A percentile compares a stretch with the other conserved stretches of the same genome.
Conservation (phyloP, 2,329 filamentous ascomycete species). For the Macroventuria anomochaeta region DNA sequence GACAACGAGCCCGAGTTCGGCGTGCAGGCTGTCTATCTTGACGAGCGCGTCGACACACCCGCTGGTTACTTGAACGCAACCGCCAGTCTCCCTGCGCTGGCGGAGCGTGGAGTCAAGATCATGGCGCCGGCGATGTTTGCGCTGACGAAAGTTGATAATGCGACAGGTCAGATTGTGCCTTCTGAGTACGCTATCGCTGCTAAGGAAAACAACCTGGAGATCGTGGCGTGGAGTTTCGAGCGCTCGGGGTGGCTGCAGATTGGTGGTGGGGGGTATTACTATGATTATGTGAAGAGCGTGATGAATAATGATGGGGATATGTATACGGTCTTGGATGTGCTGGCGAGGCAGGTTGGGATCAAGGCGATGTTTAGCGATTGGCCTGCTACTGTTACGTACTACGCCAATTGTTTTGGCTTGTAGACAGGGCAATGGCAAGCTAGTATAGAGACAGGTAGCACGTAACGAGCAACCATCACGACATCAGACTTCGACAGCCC, state of each 20-base stretch:
- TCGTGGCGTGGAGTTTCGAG: slow-evolving; percentile 74
- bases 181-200: slow-evolving; percentile 68
- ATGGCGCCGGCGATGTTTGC: slow-evolving; percentile 69
- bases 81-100: slow-evolving; percentile 63
- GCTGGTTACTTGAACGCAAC: slow-evolving; percentile 62
- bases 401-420: slow-evolving; percentile 71
- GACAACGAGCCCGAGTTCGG: slow-evolving; percentile 66
- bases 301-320: slow-evolving; percentile 68
- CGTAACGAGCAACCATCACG: not conserved
- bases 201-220: slow-evolving; percentile 66
- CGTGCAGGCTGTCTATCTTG: slow-evolving; percentile 68
- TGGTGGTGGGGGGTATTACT: slow-evolving; percentile 53
- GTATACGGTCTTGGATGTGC: slow-evolving; percentile 69
- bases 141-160: slow-evolving; percentile 59
- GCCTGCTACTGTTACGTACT: slow-evolving; percentile 72
- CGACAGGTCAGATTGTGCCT: slow-evolving; percentile 64
- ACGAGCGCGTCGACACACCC: slow-evolving; percentile 62
- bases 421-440: slow-evolving; percentile 8
- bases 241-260: slow-evolving; percentile 66
- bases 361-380: slow-evolving; percentile 72
- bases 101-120: slow-evolving; percentile 64
- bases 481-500: no score
- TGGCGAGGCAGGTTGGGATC: slow-evolving; percentile 67
- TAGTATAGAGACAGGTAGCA: no score
- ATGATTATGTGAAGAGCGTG: slow-evolving; percentile 53